Conservation (phyloP, 2,329 filamentous ascomycete species). For the Arthrobotrys iridis region DNA sequence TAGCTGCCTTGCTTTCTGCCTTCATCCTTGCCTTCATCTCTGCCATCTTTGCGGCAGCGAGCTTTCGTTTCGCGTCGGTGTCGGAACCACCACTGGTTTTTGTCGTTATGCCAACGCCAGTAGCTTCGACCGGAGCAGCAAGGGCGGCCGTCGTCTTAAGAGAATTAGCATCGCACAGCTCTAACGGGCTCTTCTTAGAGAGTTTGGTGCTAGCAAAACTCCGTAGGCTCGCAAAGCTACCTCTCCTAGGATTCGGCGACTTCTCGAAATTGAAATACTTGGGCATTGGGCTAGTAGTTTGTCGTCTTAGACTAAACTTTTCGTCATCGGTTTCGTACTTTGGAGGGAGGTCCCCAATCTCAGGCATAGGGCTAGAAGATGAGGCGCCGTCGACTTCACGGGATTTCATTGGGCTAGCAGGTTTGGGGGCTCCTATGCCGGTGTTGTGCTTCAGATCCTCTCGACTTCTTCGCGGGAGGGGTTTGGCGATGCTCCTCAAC, state of each 20-base stretch:
- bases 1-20: conserved; percentile 41
- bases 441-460: conserved; percentile 31
- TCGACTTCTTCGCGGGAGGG: conserved; percentile 25
- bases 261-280: conserved; percentile 52
- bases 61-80: conserved; percentile 40
- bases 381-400: background rate
- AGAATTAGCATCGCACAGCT: conserved; percentile 11
- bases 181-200: conserved; percentile 19
- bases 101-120: conserved; percentile 38
- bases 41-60: conserved; percentile 46
- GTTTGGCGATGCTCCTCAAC: conserved; percentile 15
- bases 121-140: conserved; percentile 31
- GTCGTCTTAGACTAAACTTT: conserved; percentile 9
- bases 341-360: background rate
- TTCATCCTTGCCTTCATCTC: conserved; percentile 53
- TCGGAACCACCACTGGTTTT: conserved; percentile 31
- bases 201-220: conserved; percentile 38
- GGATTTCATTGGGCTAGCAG: background rate
- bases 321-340: conserved; percentile 43
- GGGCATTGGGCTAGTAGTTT: conserved; percentile 39
- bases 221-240: conserved; percentile 39
- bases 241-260: conserved; percentile 26
- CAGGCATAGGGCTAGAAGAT: conserved; percentile 17
- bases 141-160: conserved; percentile 44
- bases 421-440: conserved; percentile 6